A percentile compares a stretch with the other conserved stretches of the same genome.
Evolutionary conservation across 257 asterid species (phyloP).

Genomic region (Solanum okadae): DNA sequence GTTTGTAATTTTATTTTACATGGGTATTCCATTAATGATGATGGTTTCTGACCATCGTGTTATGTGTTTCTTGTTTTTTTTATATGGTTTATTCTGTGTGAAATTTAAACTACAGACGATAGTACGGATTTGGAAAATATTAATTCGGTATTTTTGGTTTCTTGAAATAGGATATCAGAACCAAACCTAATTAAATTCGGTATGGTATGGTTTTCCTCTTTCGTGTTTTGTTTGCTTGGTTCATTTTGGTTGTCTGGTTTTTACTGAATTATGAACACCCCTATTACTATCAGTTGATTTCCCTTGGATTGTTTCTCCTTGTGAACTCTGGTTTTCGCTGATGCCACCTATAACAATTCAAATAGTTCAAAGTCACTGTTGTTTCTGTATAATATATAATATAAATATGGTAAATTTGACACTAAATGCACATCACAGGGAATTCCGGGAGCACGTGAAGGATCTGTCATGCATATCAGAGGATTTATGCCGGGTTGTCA

Average conservation of each 20-base stretch:
- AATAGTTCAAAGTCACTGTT: not conserved
- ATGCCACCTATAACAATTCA: not conserved
- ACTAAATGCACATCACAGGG: constrained; percentile 33
- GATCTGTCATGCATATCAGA: constrained; percentile 72
- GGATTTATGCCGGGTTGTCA: constrained; percentile 64
- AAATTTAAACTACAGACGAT: not conserved
- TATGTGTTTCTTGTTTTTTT: not conserved
- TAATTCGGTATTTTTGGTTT: not conserved
- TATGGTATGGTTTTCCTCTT: not conserved
- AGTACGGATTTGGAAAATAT: not conserved
- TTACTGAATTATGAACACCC: not conserved
- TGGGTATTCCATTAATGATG: not conserved
- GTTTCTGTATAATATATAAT: not conserved
- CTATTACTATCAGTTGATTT: not conserved
- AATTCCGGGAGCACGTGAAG: constrained; percentile 85
- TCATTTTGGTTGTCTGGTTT: not conserved
- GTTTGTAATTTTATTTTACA: not conserved
- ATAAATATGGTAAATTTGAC: not conserved
- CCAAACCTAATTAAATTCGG: not conserved
- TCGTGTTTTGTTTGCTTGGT: not conserved
- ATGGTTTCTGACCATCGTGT: not conserved
- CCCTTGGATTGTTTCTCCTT: not conserved
- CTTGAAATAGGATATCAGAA: not conserved
- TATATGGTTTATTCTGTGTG: not conserved
- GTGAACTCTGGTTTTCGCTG: not conserved